phyloP scores from a whole-genome alignment of 1,139 yeast genomes.

The Taiozyma onychis region DNA sequence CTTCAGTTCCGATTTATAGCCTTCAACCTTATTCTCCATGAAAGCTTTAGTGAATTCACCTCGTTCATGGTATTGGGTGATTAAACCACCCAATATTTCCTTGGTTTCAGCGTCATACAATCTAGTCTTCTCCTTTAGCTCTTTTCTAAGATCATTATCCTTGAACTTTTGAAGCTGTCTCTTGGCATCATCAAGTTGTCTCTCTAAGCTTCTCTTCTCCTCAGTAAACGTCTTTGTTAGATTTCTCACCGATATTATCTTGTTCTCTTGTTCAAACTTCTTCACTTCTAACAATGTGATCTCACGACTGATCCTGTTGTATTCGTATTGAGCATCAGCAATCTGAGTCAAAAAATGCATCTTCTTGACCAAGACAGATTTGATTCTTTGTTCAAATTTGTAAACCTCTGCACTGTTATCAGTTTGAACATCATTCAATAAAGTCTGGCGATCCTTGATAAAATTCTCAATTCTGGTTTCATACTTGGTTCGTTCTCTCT shows the following conservation, averaged over 20 bases:
- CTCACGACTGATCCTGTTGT: constrained; percentile 18
- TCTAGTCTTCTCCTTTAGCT: constrained; percentile 36
- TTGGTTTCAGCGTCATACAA: constrained; percentile 40
- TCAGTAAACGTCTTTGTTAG: constrained; percentile 34
- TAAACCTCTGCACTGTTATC: constrained; percentile 16
- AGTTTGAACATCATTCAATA: constrained; percentile 20
- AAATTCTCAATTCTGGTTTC: constrained; percentile 23
- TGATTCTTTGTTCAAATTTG: constrained; percentile 16
- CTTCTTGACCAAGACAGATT: constrained; percentile 15
- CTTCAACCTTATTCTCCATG: constrained; percentile 29
- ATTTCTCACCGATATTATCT: constrained; percentile 28
- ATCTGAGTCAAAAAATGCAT: constrained; percentile 22
- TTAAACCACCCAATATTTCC: constrained; percentile 36
- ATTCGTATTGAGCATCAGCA: constrained; percentile 15
- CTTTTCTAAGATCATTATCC: constrained; percentile 39
- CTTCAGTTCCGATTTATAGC: constrained; percentile 33
- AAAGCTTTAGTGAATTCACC: constrained; percentile 36
- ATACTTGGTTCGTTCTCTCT: constrained; percentile 18
- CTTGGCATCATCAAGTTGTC: constrained; percentile 37
- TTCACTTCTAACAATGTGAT: constrained; percentile 23
- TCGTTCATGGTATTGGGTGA: constrained; percentile 38
- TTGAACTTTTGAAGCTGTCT: constrained; percentile 37
- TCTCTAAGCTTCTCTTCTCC: constrained; percentile 28
- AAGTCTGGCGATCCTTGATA: constrained; percentile 25
- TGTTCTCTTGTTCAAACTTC: constrained; percentile 29